Evolutionary conservation across 148 eudicot species (phyloP).

Genomic region (Nepenthes mirabilis): DNA sequence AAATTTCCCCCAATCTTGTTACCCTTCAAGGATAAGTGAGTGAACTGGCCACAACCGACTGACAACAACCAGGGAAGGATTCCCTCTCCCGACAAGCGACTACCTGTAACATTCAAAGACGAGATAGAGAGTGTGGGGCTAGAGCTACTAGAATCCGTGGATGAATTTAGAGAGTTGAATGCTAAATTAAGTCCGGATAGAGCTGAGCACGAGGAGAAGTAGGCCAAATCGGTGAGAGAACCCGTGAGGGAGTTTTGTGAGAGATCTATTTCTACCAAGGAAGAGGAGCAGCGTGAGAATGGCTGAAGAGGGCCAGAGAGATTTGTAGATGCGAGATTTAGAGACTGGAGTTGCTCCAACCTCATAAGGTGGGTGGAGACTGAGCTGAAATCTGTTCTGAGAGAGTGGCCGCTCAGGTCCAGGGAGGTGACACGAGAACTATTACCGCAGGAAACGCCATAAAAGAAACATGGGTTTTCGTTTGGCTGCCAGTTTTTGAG

Average conservation of each 20-base stretch:
- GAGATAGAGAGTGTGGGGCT: conserved; percentile 9
- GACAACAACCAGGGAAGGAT: conserved; percentile 46
- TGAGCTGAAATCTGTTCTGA: conserved; percentile 25
- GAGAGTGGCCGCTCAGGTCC: conserved; percentile 27
- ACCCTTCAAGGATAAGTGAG: conserved; percentile 32
- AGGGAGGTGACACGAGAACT: conserved; percentile 36
- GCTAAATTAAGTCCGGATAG: conserved; percentile 49
- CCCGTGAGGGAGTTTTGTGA: conserved; percentile 52
- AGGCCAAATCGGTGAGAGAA: conserved; percentile 22
- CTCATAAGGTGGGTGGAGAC: conserved; percentile 30
- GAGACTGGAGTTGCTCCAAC: conserved; percentile 24
- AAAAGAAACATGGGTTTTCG: conserved; percentile 44
- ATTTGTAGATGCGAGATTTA: conserved; percentile 31
- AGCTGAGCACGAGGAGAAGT: conserved; percentile 27
- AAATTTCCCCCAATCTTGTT: conserved; percentile 45
- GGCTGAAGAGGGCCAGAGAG: conserved; percentile 37
- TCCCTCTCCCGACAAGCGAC: conserved; percentile 30
- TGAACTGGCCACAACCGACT: conserved; percentile 27
- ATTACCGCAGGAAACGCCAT: conserved; percentile 49
- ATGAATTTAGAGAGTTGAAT: conserved; percentile 34
- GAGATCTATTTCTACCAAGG: conserved; percentile 40
- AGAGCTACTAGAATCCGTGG: conserved; percentile 1
- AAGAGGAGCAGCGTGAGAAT: conserved; percentile 15
- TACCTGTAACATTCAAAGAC: conserved; percentile 54
- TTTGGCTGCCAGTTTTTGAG: conserved; percentile 40